Percentiles rank a stretch among this genome's conserved stretches.
Conservation (phyloP, 2,329 filamentous ascomycete genomes). For the Colletotrichum agaves region DNA sequence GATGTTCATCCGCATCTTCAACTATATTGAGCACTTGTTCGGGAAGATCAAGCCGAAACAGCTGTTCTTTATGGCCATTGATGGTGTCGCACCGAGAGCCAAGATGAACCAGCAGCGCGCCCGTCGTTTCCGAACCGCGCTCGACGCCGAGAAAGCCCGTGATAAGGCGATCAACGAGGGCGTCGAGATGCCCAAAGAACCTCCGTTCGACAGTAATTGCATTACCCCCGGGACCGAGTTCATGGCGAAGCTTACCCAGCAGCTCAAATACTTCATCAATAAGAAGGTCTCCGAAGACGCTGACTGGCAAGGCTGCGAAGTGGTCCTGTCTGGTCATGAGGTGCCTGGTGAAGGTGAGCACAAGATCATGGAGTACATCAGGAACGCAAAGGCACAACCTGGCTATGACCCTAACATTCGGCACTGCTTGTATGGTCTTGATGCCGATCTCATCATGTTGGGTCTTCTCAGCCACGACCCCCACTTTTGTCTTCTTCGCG, state of each 20-base stretch:
- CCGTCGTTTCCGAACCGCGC: constrained; percentile 91
- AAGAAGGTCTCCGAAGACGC: constrained; percentile 98
- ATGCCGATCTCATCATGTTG: constrained; percentile 98
- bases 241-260: constrained; percentile 94
- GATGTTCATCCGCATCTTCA: constrained; percentile 99
- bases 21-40: constrained; percentile 98
- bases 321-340: constrained; percentile 96
- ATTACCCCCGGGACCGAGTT: constrained; percentile 98
- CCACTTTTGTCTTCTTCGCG: constrained; percentile 95
- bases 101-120: constrained; percentile 99
- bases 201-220: constrained; percentile 98
- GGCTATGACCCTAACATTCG: constrained; percentile 93
- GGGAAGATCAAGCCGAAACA: constrained; percentile 99
- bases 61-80: constrained; percentile 99
- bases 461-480: constrained; percentile 97
- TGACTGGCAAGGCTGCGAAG: constrained; percentile 97
- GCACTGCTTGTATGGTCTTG: constrained; percentile 96
- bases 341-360: constrained; percentile 98
- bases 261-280: constrained; percentile 98
- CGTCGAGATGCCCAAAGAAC: constrained; percentile 92
- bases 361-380: constrained; percentile 99
- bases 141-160: constrained; percentile 88
- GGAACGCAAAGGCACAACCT: constrained; percentile 94
- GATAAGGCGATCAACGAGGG: constrained; percentile 93
- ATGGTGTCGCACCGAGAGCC: constrained; percentile 94